Base-by-base conservation (phyloP, 108 stramenopile species). In the Bacterosira constricta region DNA sequence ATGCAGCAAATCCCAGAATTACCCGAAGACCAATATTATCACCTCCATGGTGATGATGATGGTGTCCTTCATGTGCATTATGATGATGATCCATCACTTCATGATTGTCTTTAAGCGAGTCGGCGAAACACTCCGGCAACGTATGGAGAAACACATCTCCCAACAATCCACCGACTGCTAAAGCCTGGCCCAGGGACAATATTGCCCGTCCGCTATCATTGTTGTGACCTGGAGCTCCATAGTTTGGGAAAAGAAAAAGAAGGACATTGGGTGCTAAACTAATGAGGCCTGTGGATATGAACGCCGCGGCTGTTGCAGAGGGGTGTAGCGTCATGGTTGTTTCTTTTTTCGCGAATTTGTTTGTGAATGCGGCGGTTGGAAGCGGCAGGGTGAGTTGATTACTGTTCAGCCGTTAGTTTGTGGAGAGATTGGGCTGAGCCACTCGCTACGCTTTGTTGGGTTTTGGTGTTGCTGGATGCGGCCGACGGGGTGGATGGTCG, bases 81-180 rank as follows among this genome's bases (percentile, higher is more conserved):
- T 41, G 20, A 39, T 60, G 44, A 25, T 17, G 15, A 12, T 44
- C 12, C 9, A 45, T 63, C 41, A 20, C 23, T 11, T 41, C 37
- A 61, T 49, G 12, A 17, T 54, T 29, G 53, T 32, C 31, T 9
- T 54, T n/a, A 12, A 56, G 29, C 13, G 71, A 55, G 31, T 73
- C 81, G 17, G 55, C 77, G 35, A 70, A 72, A 13, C 83, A 83
- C 77, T 91, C 87, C 3, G 89, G 90, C 9, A 95, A 41, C 1
- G 85, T 88, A 62, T 95, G 93, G 31, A 95, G 66, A 82, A 95
- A 94, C 20, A 92, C 90, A 77, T 95, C 93, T 17, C 93, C 93
- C 54, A 95, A 54, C 27, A 95, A 68, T 9, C 87, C 93, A 21
- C 93, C 92, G 0, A 88, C 90, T 0, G 88, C 88, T 42, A 93